These are phyloP conservation scores for Didymellaceae sp. DNA, from an alignment of 2,329 filamentous ascomycete genomes.

Conservation along the genomic window DNA sequence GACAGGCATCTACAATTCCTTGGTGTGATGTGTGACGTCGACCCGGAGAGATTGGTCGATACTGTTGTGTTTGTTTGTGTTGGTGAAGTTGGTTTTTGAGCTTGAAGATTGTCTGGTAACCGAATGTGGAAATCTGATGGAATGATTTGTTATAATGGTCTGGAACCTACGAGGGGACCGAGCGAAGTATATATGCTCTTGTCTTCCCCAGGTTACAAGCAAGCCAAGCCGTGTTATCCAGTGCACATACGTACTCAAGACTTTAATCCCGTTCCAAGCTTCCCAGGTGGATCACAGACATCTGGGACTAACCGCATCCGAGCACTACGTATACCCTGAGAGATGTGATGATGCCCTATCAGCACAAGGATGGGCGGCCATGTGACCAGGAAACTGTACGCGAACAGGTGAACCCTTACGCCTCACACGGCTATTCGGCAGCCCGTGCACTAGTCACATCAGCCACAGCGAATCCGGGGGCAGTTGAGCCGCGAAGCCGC, in stretches of 20 bases:
- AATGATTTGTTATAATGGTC: constrained; percentile 4
- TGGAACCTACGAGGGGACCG: background rate
- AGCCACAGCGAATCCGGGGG: constrained; percentile 36
- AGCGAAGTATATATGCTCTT: constrained; percentile 14
- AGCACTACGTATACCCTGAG: constrained; percentile 6
- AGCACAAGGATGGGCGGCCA: constrained; percentile 13
- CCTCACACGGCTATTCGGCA: constrained; percentile 24
- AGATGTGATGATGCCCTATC: constrained; percentile 21
- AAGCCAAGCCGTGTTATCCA: constrained; percentile 14
- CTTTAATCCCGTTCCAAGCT: constrained; percentile 14
- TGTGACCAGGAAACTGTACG: constrained; percentile 24
- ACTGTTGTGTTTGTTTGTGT: constrained; percentile 7
- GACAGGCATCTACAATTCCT: constrained; percentile 41
- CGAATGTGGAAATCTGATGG: background rate
- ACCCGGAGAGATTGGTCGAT: background rate
- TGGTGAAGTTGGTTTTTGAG: background rate
- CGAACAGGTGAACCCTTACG: constrained; percentile 32
- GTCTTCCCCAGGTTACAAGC: background rate
- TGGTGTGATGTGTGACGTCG: background rate
- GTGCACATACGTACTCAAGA: constrained; percentile 7
- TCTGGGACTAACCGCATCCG: constrained; percentile 19
- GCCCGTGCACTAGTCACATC: constrained; percentile 36
- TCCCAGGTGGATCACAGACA: constrained; percentile 3
- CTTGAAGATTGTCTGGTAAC: background rate
- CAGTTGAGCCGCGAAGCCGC: constrained; percentile 19